Evolutionary conservation across 495 filamentous ascomycete species (phyloP), one percentile per base, ranked within the genome.

Genomic region (Tricharina praecox): DNA sequence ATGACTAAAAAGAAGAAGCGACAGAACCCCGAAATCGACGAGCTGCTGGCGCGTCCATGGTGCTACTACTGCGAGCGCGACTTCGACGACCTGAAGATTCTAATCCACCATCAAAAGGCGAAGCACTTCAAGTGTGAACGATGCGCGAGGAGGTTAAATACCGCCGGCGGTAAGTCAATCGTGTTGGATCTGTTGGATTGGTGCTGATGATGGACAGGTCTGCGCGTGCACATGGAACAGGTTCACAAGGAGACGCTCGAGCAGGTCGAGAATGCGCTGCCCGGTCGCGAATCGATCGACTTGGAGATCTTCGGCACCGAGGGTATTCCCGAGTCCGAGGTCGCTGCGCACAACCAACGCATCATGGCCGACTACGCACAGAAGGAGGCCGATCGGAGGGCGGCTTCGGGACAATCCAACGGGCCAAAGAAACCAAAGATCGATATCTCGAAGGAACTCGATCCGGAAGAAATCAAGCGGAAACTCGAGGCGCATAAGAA

Each of bases 51-150:
- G 47, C 79, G 88, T 37, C 82, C 90, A 32, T 96, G 86, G 86
- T 97, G 90, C 68, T 97, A 94, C 65, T 97, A 97, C 67, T 97
- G 90, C 67, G 90, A 96, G 67, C 78, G 88, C 64, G 90, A 95
- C 66, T 97, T 97, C 54, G 87, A 95, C 61, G 90, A 96, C 64
- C 64, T 95, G 10, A 93, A 92, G 67, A 85, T 96, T 49, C 76
- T 97, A 40, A 92, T 94, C 51, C 81, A 80, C 43, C 90, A 97
- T 66, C 92, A 96, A 60, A 95, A 93, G 63, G 87, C 90, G 18
- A 96, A 95, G 66, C 90, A 97, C 63, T 96, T 92, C 74, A 93
- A 92, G 62, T 97, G 90, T 65, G 84, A 93, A 51, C 67, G 78
- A 68, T 97, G 90, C 60, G 74, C 74, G 19, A 76, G 90, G 50